Percentiles rank a stretch among this genome's conserved stretches.
phyloP scores from a whole-genome alignment of 495 filamentous ascomycete species.

The Penicillium pancosmium region DNA sequence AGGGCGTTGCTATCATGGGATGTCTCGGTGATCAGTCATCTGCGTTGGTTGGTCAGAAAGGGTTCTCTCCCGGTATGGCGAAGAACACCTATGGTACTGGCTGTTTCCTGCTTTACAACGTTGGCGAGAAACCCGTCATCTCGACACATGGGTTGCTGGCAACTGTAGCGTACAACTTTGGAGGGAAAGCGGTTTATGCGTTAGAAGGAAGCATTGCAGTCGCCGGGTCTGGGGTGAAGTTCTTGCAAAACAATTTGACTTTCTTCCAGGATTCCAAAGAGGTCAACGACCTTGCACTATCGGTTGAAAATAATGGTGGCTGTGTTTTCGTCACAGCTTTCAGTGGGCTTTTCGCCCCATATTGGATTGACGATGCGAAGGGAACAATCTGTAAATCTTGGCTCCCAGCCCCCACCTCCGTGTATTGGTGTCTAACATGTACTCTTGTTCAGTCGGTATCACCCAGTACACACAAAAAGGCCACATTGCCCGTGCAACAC shows the following conservation, averaged over 20 bases:
- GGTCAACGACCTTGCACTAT: conserved; percentile 78
- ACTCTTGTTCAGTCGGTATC: conserved; percentile 66
- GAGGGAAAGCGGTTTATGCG: conserved; percentile 79
- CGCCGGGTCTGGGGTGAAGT: conserved; percentile 88
- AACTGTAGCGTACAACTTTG: conserved; percentile 80
- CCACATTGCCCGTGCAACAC: conserved; percentile 89
- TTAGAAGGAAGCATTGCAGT: conserved; percentile 93
- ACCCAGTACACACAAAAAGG: conserved; percentile 89
- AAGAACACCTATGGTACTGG: conserved; percentile 98
- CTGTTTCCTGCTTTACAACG: conserved; percentile 94
- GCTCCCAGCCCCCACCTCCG: neutral
- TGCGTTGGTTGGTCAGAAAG: conserved; percentile 89
- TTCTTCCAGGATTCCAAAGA: conserved; percentile 75
- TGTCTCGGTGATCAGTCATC: conserved; percentile 94
- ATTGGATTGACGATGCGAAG: conserved; percentile 96
- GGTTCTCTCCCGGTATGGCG: conserved; percentile 82
- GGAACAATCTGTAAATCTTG: conserved; percentile 75
- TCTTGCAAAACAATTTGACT: conserved; percentile 82
- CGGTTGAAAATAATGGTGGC: conserved; percentile 84
- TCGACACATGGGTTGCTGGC: conserved; percentile 88
- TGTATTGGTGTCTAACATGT: neutral
- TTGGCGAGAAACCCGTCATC: conserved; percentile 85
- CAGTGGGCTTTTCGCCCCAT: conserved; percentile 92
- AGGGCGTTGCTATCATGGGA: conserved; percentile 75
- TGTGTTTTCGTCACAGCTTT: conserved; percentile 96